phyloP scores from a whole-genome alignment of 1,139 yeast species.

The Hanseniaspora uvarum region DNA sequence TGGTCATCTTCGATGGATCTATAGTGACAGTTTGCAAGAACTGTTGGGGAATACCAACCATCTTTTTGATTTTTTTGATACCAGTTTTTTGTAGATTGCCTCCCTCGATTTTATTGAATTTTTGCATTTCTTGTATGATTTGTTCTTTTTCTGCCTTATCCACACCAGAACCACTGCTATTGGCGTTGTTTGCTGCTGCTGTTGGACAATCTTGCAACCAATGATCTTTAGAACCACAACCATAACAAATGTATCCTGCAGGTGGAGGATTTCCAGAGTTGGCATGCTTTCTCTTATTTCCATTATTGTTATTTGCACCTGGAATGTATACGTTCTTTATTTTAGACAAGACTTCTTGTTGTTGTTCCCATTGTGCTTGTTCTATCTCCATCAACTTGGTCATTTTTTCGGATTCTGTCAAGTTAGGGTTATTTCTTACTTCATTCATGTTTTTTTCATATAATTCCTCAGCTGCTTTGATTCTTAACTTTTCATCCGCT shows the following conservation, averaged over 20 bases:
- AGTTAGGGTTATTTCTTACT: constrained; percentile 12
- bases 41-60: constrained; percentile 95
- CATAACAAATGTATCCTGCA: constrained; percentile 86
- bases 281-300: constrained; percentile 9
- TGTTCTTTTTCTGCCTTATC: constrained; percentile 16
- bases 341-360: constrained; percentile 10
- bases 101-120: constrained; percentile 15
- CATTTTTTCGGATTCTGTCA: constrained; percentile 15
- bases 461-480: constrained; percentile 1
- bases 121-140: constrained; percentile 53
- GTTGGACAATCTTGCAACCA: constrained; percentile 97
- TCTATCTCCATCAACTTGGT: constrained; percentile 16
- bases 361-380: constrained; percentile 15
- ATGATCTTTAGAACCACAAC: constrained; percentile 95
- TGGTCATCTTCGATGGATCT: constrained; percentile 49
- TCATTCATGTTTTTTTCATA: constrained; percentile 16
- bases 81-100: constrained; percentile 16
- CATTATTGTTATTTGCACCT: background rate
- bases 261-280: constrained; percentile 51
- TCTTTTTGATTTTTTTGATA: constrained; percentile 64
- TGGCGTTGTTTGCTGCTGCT: constrained; percentile 60
- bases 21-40: constrained; percentile 66
- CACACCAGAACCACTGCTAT: constrained; percentile 23
- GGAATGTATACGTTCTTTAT: constrained; percentile 12
- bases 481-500: background rate